A percentile compares a stretch with the other conserved stretches of the same genome.
phyloP scores from a whole-genome alignment of 345 rosid species.

The Cardamine resedifolia region DNA sequence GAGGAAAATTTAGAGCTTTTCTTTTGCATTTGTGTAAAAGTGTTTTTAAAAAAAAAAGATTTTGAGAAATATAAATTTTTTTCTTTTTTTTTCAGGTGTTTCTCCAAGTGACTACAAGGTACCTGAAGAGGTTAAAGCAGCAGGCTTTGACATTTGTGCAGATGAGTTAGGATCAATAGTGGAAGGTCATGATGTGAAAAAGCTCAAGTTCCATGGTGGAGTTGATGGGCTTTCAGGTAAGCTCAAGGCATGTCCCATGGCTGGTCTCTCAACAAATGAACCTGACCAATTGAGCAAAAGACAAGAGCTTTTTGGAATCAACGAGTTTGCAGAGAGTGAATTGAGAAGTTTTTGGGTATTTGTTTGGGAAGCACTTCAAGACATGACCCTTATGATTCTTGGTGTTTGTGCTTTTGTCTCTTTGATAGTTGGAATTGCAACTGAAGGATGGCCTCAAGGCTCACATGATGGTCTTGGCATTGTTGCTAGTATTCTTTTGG shows the following conservation, averaged over 20 bases:
- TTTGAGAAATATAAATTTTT: too few species aligned
- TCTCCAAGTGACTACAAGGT: constrained; percentile 67
- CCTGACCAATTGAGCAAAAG: constrained; percentile 42
- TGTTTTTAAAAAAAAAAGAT: not conserved
- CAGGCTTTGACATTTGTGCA: constrained; percentile 79
- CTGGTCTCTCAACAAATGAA: constrained; percentile 52
- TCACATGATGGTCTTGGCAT: constrained; percentile 96
- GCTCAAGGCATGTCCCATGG: constrained; percentile 53
- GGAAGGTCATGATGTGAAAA: constrained; percentile 78
- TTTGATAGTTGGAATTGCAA: constrained; percentile 73
- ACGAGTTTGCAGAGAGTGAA: constrained; percentile 76
- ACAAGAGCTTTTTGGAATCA: constrained; percentile 75
- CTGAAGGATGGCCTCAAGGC: constrained; percentile 96
- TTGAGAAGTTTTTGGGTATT: constrained; percentile 64
- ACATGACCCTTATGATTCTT: constrained; percentile 89
- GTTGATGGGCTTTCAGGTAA: constrained; percentile 67
- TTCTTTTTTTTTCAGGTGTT: constrained; percentile 45
- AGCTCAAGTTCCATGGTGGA: constrained; percentile 72
- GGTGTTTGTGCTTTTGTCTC: constrained; percentile 88
- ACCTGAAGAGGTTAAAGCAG: constrained; percentile 69
- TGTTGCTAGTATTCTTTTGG: constrained; percentile 80
- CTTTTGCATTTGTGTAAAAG: not conserved
- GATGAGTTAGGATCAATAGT: constrained; percentile 87
- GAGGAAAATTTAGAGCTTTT: not conserved
- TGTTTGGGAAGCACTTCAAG: constrained; percentile 96